Evolutionary conservation across 139 green algal species (phyloP).

Genomic region (Chlorella sp.): DNA sequence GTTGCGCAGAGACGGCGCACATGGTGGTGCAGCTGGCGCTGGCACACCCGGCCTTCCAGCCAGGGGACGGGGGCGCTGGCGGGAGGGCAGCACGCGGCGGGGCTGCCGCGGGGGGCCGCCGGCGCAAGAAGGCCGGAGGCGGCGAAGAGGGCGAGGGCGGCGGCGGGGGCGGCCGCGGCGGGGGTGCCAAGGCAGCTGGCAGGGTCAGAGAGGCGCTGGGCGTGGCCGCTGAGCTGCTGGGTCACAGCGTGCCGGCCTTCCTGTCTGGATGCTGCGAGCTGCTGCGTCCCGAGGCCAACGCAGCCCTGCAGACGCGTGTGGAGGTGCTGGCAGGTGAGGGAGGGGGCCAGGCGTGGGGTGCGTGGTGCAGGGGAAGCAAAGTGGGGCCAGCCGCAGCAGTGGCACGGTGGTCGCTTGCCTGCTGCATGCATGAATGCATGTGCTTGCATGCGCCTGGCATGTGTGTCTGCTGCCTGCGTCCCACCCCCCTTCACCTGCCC

Average conservation of each 20-base stretch:
- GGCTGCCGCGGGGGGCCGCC: background rate
- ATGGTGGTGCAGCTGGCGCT: constrained; percentile 34
- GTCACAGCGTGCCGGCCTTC: constrained; percentile 9
- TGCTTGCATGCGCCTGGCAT: background rate
- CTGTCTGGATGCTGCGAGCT: constrained; percentile 36
- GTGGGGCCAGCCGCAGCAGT: too few relatives aligned
- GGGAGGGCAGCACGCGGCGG: background rate
- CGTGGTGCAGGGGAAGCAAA: too few relatives aligned
- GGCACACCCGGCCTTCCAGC: constrained; percentile 15
- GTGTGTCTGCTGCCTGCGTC: too few relatives aligned
- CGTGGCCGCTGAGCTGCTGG: constrained; percentile 19
- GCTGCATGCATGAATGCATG: background rate
- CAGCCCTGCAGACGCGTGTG: constrained; percentile 1
- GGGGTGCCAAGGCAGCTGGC: background rate
- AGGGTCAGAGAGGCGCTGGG: background rate
- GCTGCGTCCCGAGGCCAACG: constrained; percentile 28
- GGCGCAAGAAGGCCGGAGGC: background rate
- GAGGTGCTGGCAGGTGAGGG: constrained; percentile 26
- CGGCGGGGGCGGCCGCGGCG: background rate
- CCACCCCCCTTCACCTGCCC: background rate
- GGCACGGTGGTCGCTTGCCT: background rate
- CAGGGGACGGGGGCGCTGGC: background rate
- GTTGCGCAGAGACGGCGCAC: constrained; percentile 21
- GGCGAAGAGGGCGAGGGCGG: background rate
- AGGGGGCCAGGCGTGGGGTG: too few relatives aligned